Percentiles rank a stretch among this genome's conserved stretches.
These are phyloP conservation scores for Botrytis fabae DNA, from an alignment of 2,329 filamentous ascomycete species.

Conservation along the genomic window DNA sequence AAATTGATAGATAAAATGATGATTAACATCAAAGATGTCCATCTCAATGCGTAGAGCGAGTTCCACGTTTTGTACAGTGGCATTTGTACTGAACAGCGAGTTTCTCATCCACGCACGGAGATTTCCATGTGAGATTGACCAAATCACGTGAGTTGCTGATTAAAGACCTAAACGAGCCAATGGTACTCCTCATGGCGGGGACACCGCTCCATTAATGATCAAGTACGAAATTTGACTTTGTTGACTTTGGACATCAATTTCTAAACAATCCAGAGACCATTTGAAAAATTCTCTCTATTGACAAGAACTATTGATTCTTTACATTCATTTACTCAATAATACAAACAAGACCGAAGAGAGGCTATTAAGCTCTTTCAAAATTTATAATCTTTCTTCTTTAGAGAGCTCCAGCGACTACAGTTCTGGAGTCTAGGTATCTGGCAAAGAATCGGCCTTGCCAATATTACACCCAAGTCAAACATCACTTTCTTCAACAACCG, in stretches of 20 bases:
- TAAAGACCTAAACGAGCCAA: not conserved
- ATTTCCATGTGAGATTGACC: constrained; percentile 10
- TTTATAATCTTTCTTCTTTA: constrained; percentile 7
- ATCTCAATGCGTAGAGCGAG: not conserved
- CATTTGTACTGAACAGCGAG: not conserved
- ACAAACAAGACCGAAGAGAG: not conserved
- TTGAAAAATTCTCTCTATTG: constrained; percentile 14
- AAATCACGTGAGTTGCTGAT: not conserved
- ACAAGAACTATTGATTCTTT: constrained; percentile 28
- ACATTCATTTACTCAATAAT: constrained; percentile 31
- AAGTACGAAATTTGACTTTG: not conserved
- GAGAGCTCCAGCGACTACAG: constrained; percentile 1
- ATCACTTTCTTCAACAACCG: constrained; percentile 19
- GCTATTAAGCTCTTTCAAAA: not conserved
- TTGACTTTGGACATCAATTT: constrained; percentile 22
- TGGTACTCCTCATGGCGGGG: not conserved
- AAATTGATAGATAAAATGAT: not conserved
- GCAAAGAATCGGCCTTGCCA: constrained; percentile 1
- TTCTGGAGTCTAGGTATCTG: not conserved
- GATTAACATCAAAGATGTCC: not conserved
- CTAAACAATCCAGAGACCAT: constrained; percentile 10
- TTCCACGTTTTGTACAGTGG: not conserved
- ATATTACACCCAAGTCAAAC: constrained; percentile 19
- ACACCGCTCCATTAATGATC: constrained; percentile 13
- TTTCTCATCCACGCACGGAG: not conserved